A percentile compares a stretch with the other conserved stretches of the same genome.
phyloP scores from a whole-genome alignment of 139 green algal species.

The Chlorella sp. region DNA sequence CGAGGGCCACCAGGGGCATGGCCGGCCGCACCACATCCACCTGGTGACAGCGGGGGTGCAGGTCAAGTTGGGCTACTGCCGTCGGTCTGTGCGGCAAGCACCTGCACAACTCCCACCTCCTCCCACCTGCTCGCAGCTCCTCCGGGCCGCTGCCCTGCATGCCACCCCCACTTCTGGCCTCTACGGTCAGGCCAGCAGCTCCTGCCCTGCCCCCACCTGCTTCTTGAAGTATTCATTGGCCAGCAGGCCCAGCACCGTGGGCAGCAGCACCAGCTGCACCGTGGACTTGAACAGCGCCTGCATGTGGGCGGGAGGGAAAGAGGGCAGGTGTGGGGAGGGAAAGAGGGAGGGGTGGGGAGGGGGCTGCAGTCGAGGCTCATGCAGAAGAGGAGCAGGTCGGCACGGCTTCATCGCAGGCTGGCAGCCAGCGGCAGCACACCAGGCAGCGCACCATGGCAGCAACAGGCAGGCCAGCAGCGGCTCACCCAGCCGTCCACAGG shows the following conservation, averaged over 20 bases:
- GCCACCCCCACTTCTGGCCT: too few species aligned
- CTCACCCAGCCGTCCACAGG: slow-evolving; percentile 78
- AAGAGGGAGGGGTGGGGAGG: too few species aligned
- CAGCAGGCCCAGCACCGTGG: slow-evolving; percentile 72
- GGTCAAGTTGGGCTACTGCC: neutral
- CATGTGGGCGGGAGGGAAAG: neutral
- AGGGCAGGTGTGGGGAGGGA: too few species aligned
- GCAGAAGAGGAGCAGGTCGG: too few species aligned
- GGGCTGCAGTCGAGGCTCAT: too few species aligned
- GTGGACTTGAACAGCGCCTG: slow-evolving; percentile 63
- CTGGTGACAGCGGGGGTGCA: neutral
- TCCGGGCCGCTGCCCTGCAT: too few species aligned
- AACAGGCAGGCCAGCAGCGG: too few species aligned
- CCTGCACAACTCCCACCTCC: too few species aligned
- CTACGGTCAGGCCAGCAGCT: too few species aligned
- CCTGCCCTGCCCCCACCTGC: slow-evolving; percentile 38
- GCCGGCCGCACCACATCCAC: slow-evolving; percentile 55
- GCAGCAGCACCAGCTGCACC: slow-evolving; percentile 84
- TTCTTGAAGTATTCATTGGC: slow-evolving; percentile 69
- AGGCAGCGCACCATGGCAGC: too few species aligned
- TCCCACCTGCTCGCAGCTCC: too few species aligned
- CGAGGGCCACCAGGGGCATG: slow-evolving; percentile 75
- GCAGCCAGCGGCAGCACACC: neutral
- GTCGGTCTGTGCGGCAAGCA: too few species aligned
- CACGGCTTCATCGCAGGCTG: neutral